Evolutionary conservation across 2,329 filamentous ascomycete genomes (phyloP), one percentile per base, ranked within the genome.

Genomic region (Pyricularia sp.): DNA sequence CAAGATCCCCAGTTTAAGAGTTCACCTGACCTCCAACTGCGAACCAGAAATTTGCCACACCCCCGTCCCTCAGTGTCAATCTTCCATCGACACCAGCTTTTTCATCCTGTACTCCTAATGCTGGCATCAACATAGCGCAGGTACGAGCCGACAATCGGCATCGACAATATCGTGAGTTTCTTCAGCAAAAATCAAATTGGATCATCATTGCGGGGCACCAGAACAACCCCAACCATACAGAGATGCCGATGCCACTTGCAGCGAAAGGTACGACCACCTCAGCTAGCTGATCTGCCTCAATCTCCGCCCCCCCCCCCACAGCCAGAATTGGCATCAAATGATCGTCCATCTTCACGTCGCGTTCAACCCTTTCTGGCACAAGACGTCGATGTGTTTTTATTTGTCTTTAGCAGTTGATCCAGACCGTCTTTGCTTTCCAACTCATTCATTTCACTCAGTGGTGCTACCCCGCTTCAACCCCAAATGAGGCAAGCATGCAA

Each of bases 191-290:
- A 63, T 10, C 25, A 20, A 28, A 63, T 30, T 42, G 33, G 17
- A 42, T 17, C 33, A 17, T 14, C 33, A 14, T 20, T 20, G 28
- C 25, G 12, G 59, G 59, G 12, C 26, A 25, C 23, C 11, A 5
- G 59, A 63, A 28, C 4, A 26, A 28, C 17, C 14, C 26, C 11
- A 63, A 63, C 59, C 25, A 63, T 26, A 67, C 70, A 69, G 75
- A 71, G 55, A 80, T 80, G 79, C 77, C 79, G 70, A 68, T 78
- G 58, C 76, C 78, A 64, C 66, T 80, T 70, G 75, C 74, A 66
- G 78, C 77, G 71, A 79, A 80, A 75, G 78, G 79, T 80, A 71
- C 75, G 78, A 64, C 66, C 25, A 42, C 12, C 31, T 33, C 2
- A 11, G 4, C 7, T 42, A 23, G n/a, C 66, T 26, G 65, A 36